Percentiles rank a stretch among this genome's conserved stretches.
Evolutionary conservation across 129 eudicot genomes (phyloP).

Genomic region (Tagetes patula): DNA sequence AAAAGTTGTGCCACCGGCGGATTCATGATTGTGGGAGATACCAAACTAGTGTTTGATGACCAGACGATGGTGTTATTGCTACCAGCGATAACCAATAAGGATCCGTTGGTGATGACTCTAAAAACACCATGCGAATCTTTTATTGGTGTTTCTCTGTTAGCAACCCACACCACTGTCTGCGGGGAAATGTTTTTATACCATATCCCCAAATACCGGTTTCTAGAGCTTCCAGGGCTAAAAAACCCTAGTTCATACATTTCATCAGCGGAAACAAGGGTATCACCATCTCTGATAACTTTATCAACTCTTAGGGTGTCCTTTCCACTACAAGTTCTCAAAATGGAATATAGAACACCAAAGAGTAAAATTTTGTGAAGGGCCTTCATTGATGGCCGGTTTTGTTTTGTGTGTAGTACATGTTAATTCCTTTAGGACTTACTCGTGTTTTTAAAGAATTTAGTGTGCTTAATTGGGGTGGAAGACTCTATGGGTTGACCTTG

Average conservation of each 20-base stretch:
- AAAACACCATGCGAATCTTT: slow-evolving; percentile 20
- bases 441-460: not conserved
- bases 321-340: not conserved
- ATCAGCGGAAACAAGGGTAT: slow-evolving; percentile 22
- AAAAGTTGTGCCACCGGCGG: slow-evolving; percentile 31
- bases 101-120: slow-evolving; percentile 24
- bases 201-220: slow-evolving; percentile 35
- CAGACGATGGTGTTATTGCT: slow-evolving; percentile 4
- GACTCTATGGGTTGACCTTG: no score
- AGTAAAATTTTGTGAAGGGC: not conserved
- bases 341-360: not conserved
- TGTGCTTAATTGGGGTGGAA: not conserved
- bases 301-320: slow-evolving; percentile 7
- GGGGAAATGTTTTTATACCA: slow-evolving; percentile 33
- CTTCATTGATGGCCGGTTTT: not conserved
- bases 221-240: slow-evolving; percentile 35
- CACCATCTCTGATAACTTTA: slow-evolving; percentile 3
- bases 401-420: not conserved
- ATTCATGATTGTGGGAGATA: slow-evolving; percentile 15
- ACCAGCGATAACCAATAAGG: slow-evolving; percentile 22
- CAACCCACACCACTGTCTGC: slow-evolving; percentile 43
- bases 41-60: slow-evolving; percentile 20
- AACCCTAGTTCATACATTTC: slow-evolving; percentile 29
- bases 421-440: not conserved
- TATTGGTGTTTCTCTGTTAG: slow-evolving; percentile 35